Percentiles rank a stretch among this genome's conserved stretches.
phyloP scores from a whole-genome alignment of 2,329 filamentous ascomycete species.

The Beauveria medogensis region DNA sequence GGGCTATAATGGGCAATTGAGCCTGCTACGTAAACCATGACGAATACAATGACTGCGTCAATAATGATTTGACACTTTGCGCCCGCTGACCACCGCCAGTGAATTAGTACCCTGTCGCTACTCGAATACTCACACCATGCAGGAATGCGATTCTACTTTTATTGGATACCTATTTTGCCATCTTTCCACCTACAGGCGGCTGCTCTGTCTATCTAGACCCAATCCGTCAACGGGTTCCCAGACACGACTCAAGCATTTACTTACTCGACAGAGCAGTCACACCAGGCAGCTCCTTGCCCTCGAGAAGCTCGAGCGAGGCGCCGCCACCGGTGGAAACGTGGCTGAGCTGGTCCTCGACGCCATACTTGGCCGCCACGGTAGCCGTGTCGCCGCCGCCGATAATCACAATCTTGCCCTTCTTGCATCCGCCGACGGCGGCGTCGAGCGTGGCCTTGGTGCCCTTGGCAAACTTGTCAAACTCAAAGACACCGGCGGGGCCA shows the following conservation, averaged over 20 bases:
- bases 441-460: slow-evolving; percentile 91
- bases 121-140: neutral
- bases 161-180: neutral
- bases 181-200: neutral
- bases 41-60: neutral
- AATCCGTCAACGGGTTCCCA: slow-evolving; percentile 1
- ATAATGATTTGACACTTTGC: neutral
- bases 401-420: slow-evolving; percentile 87
- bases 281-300: slow-evolving; percentile 96
- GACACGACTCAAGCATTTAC: slow-evolving; percentile 32
- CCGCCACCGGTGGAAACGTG: slow-evolving; percentile 97
- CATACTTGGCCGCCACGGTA: slow-evolving; percentile 95
- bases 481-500: slow-evolving; percentile 93
- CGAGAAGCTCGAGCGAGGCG: slow-evolving; percentile 88
- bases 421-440: slow-evolving; percentile 71
- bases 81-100: neutral
- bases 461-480: slow-evolving; percentile 87
- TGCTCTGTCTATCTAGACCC: neutral
- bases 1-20: neutral
- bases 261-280: slow-evolving; percentile 81
- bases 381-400: slow-evolving; percentile 98
- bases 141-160: neutral
- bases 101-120: neutral
- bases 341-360: slow-evolving; percentile 91
- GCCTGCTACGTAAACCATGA: neutral